These are phyloP conservation scores for Helicocarpus griseus DNA, from an alignment of 2,329 filamentous ascomycete genomes.

Conservation along the genomic window DNA sequence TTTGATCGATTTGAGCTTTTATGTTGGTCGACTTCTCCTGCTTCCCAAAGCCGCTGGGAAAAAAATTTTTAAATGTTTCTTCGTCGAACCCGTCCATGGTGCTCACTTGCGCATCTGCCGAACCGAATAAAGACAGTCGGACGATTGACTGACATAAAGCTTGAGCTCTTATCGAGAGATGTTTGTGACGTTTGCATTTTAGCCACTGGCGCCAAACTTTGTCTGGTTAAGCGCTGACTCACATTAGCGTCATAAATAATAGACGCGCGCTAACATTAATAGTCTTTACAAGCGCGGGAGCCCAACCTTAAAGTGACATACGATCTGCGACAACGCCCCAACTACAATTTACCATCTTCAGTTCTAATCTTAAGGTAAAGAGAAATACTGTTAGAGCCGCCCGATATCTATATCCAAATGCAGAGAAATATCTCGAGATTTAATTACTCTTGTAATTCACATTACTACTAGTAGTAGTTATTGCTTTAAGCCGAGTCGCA, in stretches of 20 bases:
- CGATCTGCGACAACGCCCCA: too few species aligned
- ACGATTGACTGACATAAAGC: neutral
- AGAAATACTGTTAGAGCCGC: too few species aligned
- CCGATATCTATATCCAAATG: too few species aligned
- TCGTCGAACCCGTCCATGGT: slow-evolving; percentile 37
- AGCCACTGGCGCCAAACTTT: neutral
- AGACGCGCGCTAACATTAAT: neutral
- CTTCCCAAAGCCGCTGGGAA: slow-evolving; percentile 80
- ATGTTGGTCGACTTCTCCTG: slow-evolving; percentile 64
- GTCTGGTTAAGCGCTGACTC: neutral
- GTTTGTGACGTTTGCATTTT: slow-evolving; percentile 1
- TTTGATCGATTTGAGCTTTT: slow-evolving; percentile 69
- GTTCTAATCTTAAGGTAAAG: too few species aligned
- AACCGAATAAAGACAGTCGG: neutral
- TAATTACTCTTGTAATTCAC: too few species aligned
- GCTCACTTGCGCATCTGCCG: neutral
- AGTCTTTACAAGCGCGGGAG: neutral
- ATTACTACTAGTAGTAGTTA: too few species aligned
- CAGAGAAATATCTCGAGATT: too few species aligned
- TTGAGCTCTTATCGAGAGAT: neutral
- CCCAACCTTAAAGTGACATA: too few species aligned
- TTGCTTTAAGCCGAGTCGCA: too few species aligned
- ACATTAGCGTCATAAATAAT: neutral
- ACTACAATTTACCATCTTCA: too few species aligned
- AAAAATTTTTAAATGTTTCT: slow-evolving; percentile 45